These are phyloP conservation scores for Xylariaceae sp. DNA, from an alignment of 2,329 filamentous ascomycete species.

Conservation along the genomic window DNA sequence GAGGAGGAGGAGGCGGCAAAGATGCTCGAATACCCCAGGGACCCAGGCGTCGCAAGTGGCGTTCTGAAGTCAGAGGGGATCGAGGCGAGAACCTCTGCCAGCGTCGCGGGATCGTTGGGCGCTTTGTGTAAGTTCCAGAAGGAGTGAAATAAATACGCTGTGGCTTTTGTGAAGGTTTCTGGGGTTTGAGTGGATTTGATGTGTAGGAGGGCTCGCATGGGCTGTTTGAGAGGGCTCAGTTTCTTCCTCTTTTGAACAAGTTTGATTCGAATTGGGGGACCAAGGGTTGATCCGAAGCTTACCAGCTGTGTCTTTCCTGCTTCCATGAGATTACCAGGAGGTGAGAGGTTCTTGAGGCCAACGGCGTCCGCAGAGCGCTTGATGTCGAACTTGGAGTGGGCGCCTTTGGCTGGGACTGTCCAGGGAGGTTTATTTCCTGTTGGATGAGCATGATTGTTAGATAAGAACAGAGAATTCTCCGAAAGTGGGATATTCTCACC, in stretches of 20 bases:
- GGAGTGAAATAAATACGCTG: slow-evolving; percentile 52
- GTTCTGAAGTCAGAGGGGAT: slow-evolving; percentile 10
- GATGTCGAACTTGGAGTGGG: slow-evolving; percentile 46
- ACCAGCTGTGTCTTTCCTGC: slow-evolving; percentile 41
- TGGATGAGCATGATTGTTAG: background rate
- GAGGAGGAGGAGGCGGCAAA: background rate
- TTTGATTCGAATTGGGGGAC: background rate
- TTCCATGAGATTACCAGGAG: slow-evolving; percentile 43
- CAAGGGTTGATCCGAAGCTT: background rate
- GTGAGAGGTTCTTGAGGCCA: slow-evolving; percentile 34
- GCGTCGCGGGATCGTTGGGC: slow-evolving; percentile 15
- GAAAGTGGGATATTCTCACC: slow-evolving; percentile 35
- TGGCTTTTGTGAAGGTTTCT: slow-evolving; percentile 48
- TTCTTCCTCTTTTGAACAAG: background rate
- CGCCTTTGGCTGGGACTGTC: slow-evolving; percentile 63
- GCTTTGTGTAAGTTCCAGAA: slow-evolving; percentile 49
- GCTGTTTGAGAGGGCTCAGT: slow-evolving; percentile 23
- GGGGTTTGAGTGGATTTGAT: slow-evolving; percentile 56
- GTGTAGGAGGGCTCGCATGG: slow-evolving; percentile 63
- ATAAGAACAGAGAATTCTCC: too few species aligned
- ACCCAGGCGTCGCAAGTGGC: background rate
- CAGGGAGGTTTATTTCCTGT: slow-evolving; percentile 71
- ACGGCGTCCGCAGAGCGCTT: slow-evolving; percentile 37
- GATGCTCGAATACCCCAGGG: too few species aligned
- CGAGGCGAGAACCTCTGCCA: slow-evolving; percentile 18